Evolutionary conservation across 179 eudicot species (phyloP).

Genomic region (Beta corolliflora): DNA sequence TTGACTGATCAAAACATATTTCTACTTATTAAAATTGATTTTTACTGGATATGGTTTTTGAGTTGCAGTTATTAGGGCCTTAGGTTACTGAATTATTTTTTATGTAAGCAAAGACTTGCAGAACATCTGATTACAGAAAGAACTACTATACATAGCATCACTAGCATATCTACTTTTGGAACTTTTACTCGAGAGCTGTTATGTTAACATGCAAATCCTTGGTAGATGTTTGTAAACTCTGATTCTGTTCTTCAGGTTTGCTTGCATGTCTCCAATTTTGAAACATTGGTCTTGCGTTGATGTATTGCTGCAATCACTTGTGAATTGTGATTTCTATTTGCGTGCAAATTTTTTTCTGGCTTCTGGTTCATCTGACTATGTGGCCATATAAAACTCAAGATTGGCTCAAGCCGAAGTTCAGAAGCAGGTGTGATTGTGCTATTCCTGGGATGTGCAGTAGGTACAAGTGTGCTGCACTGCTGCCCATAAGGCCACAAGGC

Average conservation of each 20-base stretch:
- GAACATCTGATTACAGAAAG: neutral
- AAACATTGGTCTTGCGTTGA: neutral
- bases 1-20: too few species aligned
- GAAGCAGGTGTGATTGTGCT: neutral
- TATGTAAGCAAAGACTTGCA: neutral
- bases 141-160: neutral
- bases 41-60: too few species aligned
- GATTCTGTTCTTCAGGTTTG: neutral
- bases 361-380: slow-evolving; percentile 7
- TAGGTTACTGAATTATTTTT: neutral
- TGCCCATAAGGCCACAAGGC: too few species aligned
- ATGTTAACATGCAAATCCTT: too few species aligned
- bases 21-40: too few species aligned
- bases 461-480: too few species aligned
- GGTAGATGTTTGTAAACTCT: neutral
- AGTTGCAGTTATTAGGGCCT: too few species aligned
- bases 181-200: slow-evolving; percentile 5
- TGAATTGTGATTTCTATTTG: too few species aligned
- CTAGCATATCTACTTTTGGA: neutral
- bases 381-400: slow-evolving; percentile 6
- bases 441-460: too few species aligned
- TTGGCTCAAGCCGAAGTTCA: slow-evolving; percentile 18
- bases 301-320: neutral
- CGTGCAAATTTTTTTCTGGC: neutral
- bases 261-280: neutral